Evolutionary conservation across 805 yeast genomes (phyloP).

Genomic region (Metschnikowia shivogae): DNA sequence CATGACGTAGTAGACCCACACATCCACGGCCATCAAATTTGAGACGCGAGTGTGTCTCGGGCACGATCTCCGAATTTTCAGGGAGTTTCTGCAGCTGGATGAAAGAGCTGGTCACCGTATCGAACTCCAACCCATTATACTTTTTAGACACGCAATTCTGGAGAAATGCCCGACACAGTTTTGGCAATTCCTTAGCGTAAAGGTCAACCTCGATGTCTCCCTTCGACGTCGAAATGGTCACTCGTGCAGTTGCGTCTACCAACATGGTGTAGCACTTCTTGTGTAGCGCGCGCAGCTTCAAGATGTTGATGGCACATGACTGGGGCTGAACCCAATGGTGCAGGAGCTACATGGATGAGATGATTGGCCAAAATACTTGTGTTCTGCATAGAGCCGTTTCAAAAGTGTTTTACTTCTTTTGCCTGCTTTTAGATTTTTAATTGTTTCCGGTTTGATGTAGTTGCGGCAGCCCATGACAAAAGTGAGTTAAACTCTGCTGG

Average conservation of each 20-base stretch:
- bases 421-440: no score
- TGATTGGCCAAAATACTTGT: no score
- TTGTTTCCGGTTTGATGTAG: no score
- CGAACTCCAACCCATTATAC: conserved; percentile 41
- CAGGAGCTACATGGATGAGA: no score
- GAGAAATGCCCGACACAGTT: conserved; percentile 45
- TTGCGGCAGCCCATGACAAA: no score
- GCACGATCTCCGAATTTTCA: conserved; percentile 11
- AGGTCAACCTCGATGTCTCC: conserved; percentile 59
- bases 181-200: conserved; percentile 68
- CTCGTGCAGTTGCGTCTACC: conserved; percentile 59
- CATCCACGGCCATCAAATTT: conserved; percentile 50
- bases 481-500: no score
- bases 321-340: no score
- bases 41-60: conserved; percentile 51
- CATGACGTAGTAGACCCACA: conserved; percentile 43
- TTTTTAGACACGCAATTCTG: conserved; percentile 41
- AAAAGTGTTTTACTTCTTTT: no score
- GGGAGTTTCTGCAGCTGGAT: conserved; percentile 12
- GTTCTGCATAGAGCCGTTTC: no score
- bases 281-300: background rate
- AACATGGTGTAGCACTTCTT: conserved; percentile 23
- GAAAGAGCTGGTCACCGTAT: conserved; percentile 31
- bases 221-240: conserved; percentile 50
- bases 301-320: no score